Percentiles rank a stretch among this genome's conserved stretches.
phyloP scores from a whole-genome alignment of 768 basidiomycete genomes.

The Rhodosporidiobolus sp. region DNA sequence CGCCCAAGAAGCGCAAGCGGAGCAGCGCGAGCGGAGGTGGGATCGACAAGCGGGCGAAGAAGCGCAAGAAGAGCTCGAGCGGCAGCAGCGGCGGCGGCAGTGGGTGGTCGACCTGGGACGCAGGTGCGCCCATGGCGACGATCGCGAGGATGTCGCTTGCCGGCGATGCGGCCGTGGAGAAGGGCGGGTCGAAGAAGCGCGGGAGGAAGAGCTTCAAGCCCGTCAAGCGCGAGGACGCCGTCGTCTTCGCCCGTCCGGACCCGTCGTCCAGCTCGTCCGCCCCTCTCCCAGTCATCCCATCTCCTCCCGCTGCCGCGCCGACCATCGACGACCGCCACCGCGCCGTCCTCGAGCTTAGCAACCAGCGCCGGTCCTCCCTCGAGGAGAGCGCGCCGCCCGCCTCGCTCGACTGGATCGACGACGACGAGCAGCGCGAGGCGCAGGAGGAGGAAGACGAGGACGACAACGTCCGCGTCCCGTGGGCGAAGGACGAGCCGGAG shows the following conservation, averaged over 20 bases:
- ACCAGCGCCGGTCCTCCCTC: background rate
- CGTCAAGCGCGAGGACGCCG: background rate
- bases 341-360: background rate
- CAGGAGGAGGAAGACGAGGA: background rate
- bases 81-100: background rate
- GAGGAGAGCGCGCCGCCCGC: no score
- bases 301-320: background rate
- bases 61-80: background rate
- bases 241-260: background rate
- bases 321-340: background rate
- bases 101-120: background rate
- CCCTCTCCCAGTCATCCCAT: no score
- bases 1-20: slow-evolving; percentile 1
- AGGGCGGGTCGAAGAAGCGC: background rate
- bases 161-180: background rate
- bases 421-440: background rate
- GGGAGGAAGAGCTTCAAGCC: background rate
- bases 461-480: background rate
- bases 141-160: background rate
- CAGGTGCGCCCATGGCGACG: background rate
- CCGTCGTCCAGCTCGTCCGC: background rate
- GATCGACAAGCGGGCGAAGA: background rate
- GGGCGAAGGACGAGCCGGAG: background rate
- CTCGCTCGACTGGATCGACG: background rate
- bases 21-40: no score